Evolutionary conservation across 106 monocot species (phyloP).

Genomic region (Vanilla planifolia): DNA sequence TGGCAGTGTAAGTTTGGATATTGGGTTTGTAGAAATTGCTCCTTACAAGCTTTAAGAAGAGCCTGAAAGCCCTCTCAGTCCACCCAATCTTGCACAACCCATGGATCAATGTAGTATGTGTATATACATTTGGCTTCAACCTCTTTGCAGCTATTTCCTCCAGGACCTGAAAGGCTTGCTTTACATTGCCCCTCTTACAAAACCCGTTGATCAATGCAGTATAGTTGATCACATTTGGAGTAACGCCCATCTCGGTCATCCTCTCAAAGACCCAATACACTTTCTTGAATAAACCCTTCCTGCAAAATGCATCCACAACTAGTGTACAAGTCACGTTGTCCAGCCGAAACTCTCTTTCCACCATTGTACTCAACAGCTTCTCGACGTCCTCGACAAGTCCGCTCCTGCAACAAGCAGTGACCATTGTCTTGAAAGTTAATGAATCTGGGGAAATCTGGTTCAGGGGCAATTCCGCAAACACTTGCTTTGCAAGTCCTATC

Average conservation of each 20-base stretch:
- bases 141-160: slow-evolving; percentile 81
- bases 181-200: slow-evolving; percentile 81
- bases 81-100: slow-evolving; percentile 96
- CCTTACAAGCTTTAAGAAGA: slow-evolving; percentile 87
- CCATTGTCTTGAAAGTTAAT: slow-evolving; percentile 52
- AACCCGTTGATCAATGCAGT: slow-evolving; percentile 75
- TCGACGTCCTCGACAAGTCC: slow-evolving; percentile 42
- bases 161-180: slow-evolving; percentile 84
- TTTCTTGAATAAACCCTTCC: slow-evolving; percentile 34
- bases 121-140: slow-evolving; percentile 88
- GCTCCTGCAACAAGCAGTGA: slow-evolving; percentile 41
- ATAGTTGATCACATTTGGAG: slow-evolving; percentile 91
- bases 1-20: slow-evolving; percentile 80
- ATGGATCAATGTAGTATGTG: slow-evolving; percentile 75
- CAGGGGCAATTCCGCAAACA: slow-evolving; percentile 71
- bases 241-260: slow-evolving; percentile 48
- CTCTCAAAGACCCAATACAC: slow-evolving; percentile 45
- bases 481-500: slow-evolving; percentile 26
- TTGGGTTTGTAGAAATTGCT: slow-evolving; percentile 88
- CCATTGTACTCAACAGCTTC: slow-evolving; percentile 44
- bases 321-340: slow-evolving; percentile 76
- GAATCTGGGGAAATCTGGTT: slow-evolving; percentile 36
- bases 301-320: slow-evolving; percentile 56
- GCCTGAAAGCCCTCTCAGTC: slow-evolving; percentile 87
- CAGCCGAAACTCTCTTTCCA: slow-evolving; percentile 29